Evolutionary conservation across 1,284 basidiomycete genomes (phyloP).

Genomic region (Ganoderma multipileum): DNA sequence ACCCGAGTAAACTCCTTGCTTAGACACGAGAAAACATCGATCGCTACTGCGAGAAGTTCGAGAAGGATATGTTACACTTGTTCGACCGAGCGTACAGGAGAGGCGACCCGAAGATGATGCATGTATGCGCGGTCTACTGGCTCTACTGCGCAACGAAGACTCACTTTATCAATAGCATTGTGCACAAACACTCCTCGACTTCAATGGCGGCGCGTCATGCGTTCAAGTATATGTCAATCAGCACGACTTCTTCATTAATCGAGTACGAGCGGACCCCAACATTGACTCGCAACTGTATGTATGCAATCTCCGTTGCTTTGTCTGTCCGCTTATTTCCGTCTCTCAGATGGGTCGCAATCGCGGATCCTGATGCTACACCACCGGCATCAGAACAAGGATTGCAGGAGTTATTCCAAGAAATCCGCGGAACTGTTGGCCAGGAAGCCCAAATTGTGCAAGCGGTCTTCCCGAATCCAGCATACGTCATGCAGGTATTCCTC

Average conservation of each 20-base stretch:
- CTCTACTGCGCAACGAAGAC: conserved; percentile 1
- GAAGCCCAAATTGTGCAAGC: conserved; percentile 99
- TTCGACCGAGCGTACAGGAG: conserved; percentile 96
- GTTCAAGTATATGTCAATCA: conserved; percentile 99
- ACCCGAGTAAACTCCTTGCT: background rate
- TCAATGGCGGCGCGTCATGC: conserved; percentile 97
- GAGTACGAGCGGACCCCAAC: conserved; percentile 67
- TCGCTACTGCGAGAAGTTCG: conserved; percentile 97
- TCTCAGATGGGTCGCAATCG: conserved; percentile 80
- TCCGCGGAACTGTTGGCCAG: conserved; percentile 90
- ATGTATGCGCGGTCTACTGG: conserved; percentile 56
- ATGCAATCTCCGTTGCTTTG: conserved; percentile 10
- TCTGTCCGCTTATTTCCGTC: conserved; percentile 18
- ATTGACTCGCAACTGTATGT: conserved; percentile 72
- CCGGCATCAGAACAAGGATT: conserved; percentile 87
- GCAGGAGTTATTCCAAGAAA: conserved; percentile 85
- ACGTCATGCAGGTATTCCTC: conserved; percentile 99
- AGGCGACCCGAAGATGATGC: conserved; percentile 99
- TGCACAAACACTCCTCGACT: conserved; percentile 95
- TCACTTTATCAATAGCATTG: conserved; percentile 75
- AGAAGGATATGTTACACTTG: conserved; percentile 96
- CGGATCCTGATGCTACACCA: conserved; percentile 80
- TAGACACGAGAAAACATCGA: conserved; percentile 90
- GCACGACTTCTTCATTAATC: conserved; percentile 99
- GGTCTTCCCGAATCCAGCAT: conserved; percentile 95